Evolutionary conservation across 805 yeast genomes (phyloP), one percentile per base, ranked within the genome.

Genomic region (Ogataea haglerorum): DNA sequence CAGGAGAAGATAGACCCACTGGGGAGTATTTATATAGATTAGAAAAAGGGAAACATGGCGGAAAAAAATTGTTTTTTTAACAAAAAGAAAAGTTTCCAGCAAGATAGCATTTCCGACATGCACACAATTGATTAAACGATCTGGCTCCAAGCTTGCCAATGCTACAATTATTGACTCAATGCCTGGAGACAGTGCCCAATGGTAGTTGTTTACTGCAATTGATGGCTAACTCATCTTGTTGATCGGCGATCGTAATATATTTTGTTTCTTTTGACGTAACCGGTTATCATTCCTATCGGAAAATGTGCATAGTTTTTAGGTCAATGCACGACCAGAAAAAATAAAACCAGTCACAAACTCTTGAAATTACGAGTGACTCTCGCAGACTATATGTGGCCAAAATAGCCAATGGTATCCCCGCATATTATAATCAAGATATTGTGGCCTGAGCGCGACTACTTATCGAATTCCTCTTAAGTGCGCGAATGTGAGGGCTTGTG

Each of bases 31-130:
- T 27, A 34, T 30, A 30, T 6, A 34, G 35, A 34, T 29, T 19
- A 39, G 30, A 36, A 23, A 38, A 32, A 29, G 44, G 46, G 42
- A 43, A 39, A 35, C 25, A 38, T 12, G 27, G 37, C 38, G 34
- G 36, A 23, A 32, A 44, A 18, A 44, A 38, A 22, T 26, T 39
- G 31, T 32, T 31, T 34, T 30, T 32, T 31, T 34, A 24, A 30
- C 21, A 36, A 45, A 45, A 47, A 47, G 43, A 43, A 42, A 47
- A 35, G 35, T 21, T 28, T 21, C 29, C 28, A 33, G 29, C 37
- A 38, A 19, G 42, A 38, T 38, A 38, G 42, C 37, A 25, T 12
- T 32, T 23, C 15, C 24, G 21, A 19, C 10, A 19, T 19, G 9
- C 10, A 2, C 2, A 3, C 21, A 7, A 19, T 19, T 19, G 21